phyloP scores from a whole-genome alignment of 768 basidiomycete species.

The Lepiota brunneoincarnata region DNA sequence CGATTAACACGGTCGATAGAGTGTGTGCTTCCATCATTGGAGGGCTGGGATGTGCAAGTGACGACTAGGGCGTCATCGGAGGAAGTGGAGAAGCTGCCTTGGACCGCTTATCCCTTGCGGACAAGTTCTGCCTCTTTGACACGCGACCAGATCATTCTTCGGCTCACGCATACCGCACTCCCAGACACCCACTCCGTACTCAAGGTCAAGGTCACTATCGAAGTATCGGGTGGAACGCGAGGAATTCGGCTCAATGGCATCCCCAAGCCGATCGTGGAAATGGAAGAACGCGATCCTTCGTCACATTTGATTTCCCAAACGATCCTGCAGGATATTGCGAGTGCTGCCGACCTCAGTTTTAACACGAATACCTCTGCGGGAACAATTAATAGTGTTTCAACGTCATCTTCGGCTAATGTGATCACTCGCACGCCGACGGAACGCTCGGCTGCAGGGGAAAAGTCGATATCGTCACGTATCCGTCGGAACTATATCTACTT shows the following conservation, averaged over 20 bases:
- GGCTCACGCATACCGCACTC: conserved; percentile 69
- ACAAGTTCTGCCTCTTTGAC: conserved; percentile 35
- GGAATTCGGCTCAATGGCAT: conserved; percentile 87
- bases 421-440: conserved; percentile 36
- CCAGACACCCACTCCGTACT: conserved; percentile 74
- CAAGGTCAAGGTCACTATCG: conserved; percentile 77
- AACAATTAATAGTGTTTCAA: conserved; percentile 46
- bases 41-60: conserved; percentile 88
- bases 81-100: conserved; percentile 69
- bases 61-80: conserved; percentile 72
- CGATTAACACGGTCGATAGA: conserved; percentile 77
- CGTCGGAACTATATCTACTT: conserved; percentile 97
- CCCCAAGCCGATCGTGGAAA: conserved; percentile 60
- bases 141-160: conserved; percentile 55
- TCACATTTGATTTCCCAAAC: conserved; percentile 57
- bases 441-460: conserved; percentile 65
- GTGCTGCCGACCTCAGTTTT: conserved; percentile 66
- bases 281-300: conserved; percentile 67
- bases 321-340: conserved; percentile 72
- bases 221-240: conserved; percentile 72
- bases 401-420: conserved; percentile 27
- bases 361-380: conserved; percentile 60
- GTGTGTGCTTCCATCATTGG: conserved; percentile 69
- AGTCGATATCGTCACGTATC: conserved; percentile 83
- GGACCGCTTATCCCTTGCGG: conserved; percentile 62